Base-by-base conservation (phyloP, 495 filamentous ascomycete species). In the Aspergillus nanangensis region DNA sequence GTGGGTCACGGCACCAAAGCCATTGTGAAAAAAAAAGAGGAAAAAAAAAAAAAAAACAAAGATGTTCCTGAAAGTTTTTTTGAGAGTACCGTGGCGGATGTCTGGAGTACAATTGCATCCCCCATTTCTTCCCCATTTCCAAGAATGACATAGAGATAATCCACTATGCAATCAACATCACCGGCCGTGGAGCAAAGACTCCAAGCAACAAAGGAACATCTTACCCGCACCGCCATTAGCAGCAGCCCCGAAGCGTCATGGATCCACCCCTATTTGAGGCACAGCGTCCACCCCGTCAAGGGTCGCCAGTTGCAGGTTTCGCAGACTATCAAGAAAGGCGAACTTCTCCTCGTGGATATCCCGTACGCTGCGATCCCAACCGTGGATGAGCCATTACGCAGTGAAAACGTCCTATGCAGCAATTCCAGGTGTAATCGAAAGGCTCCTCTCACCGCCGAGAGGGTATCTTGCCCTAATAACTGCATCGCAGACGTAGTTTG, bases 351-450 rank as follows among this genome's bases (percentile, higher is more conserved):
- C 4, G 47, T 67, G 17, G 67, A 70, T 32, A 50, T 38, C 24
- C 63, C 67, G 4, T 70, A 67, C 32, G 61, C 63, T 32, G 37
- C 67, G 2, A 65, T 70, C 24, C 63, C 67, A 7, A 58, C 57
- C 11, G 61, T 65, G 9, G 64, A 63, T 45, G 45, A 60, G 8
- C 62, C 62, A 8, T 27, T 42, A 0, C 18, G 35, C 23, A 54
- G 49, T 34, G 53, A 58, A 5, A 31, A 51, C 21, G 47, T 67
- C 15, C 45, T 65, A 29, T 70, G 67, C 65, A 70, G 58, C 53
- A 60, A 65, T 45, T 48, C 60, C 2, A 49, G 53, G 14, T 70
- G 67, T 52, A 63, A 62, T 52, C 47, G 45, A 13, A 50, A 27
- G 1, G 51, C 53, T 11, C 27, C 27, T 10, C 22, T 47, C 17